Conservation (phyloP, 768 basidiomycete species). For the Suillus tomentosus region DNA sequence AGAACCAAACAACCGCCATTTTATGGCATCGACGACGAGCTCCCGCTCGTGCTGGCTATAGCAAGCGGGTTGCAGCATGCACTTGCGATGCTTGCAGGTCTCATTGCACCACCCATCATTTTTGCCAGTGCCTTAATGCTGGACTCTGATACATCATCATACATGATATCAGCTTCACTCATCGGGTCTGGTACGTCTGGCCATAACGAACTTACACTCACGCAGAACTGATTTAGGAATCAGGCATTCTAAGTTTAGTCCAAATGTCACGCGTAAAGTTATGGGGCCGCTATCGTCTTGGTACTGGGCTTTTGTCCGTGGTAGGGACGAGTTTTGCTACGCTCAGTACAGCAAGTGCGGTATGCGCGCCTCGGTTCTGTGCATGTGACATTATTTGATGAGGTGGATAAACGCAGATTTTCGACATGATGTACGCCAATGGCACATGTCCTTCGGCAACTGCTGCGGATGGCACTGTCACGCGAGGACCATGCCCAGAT, state of each 20-base stretch:
- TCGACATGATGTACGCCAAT: slow-evolving; percentile 73
- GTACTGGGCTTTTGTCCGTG: slow-evolving; percentile 80
- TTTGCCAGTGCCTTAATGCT: slow-evolving; percentile 66
- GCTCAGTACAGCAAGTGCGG: slow-evolving; percentile 69
- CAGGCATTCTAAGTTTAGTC: slow-evolving; percentile 73
- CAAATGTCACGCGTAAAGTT: slow-evolving; percentile 76
- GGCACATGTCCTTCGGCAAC: slow-evolving; percentile 72
- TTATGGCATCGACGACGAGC: slow-evolving; percentile 69
- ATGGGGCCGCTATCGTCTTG: slow-evolving; percentile 64
- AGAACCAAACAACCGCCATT: slow-evolving; percentile 58
- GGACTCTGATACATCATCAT: slow-evolving; percentile 59
- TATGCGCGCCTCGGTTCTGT: slow-evolving; percentile 30
- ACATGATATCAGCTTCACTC: slow-evolving; percentile 80
- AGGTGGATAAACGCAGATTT: slow-evolving; percentile 47
- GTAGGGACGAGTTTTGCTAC: slow-evolving; percentile 84
- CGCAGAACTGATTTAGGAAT: not conserved
- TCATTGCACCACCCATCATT: slow-evolving; percentile 84
- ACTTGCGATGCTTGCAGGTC: slow-evolving; percentile 80
- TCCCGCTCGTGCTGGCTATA: slow-evolving; percentile 74
- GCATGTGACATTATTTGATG: not conserved
- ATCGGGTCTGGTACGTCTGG: slow-evolving; percentile 72
- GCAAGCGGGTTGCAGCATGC: slow-evolving; percentile 75
- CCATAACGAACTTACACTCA: not conserved
- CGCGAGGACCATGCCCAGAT: slow-evolving; percentile 68
- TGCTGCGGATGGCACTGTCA: slow-evolving; percentile 58